Conservation (phyloP, 768 basidiomycete genomes). For the Trametes villosa region DNA sequence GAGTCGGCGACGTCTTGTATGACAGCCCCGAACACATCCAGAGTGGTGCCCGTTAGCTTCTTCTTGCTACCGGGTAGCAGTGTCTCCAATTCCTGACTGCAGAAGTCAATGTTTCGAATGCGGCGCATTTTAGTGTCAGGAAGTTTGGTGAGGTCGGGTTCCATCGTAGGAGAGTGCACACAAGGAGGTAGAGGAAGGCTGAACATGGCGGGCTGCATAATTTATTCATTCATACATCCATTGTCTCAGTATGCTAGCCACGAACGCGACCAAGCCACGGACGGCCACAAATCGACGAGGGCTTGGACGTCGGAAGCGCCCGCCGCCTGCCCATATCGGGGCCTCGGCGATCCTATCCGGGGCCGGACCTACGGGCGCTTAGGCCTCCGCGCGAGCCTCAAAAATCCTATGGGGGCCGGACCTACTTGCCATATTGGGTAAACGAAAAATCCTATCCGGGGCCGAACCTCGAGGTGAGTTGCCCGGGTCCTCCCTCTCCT, state of each 20-base stretch:
- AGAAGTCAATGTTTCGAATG: not conserved
- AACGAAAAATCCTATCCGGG: not conserved
- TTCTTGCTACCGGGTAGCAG: not conserved
- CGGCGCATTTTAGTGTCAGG: not conserved
- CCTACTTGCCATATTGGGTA: too few relatives aligned
- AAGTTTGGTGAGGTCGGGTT: not conserved
- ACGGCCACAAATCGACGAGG: too few relatives aligned
- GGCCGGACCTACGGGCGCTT: too few relatives aligned
- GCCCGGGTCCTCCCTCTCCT: not conserved
- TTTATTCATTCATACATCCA: not conserved
- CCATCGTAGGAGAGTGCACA: not conserved
- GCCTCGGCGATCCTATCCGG: too few relatives aligned
- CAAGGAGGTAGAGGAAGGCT: not conserved
- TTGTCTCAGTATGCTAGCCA: not conserved
- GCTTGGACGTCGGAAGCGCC: too few relatives aligned
- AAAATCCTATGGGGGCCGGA: too few relatives aligned
- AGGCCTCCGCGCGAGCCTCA: too few relatives aligned
- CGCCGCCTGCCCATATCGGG: too few relatives aligned
- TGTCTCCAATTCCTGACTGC: not conserved
- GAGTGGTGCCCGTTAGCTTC: not conserved
- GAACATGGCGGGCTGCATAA: not conserved
- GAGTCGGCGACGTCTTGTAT: not conserved
- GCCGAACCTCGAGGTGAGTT: not conserved
- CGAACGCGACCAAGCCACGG: too few relatives aligned
- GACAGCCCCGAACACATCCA: not conserved